Percentiles rank a stretch among this genome's conserved stretches.
These are phyloP conservation scores for Beauveria pseudobassiana DNA, from an alignment of 2,329 filamentous ascomycete genomes.

Conservation along the genomic window DNA sequence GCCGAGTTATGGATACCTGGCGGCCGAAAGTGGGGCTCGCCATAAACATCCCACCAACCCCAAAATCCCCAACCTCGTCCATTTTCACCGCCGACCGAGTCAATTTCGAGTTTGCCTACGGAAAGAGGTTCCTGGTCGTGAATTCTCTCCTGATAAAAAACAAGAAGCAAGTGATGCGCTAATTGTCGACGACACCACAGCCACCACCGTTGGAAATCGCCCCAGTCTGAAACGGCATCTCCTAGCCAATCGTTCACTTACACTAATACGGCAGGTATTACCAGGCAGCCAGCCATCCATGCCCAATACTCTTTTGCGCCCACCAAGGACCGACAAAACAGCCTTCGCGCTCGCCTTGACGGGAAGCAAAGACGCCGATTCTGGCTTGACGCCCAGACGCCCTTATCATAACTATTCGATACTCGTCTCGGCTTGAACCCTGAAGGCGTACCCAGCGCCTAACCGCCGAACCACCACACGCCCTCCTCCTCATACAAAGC, in stretches of 20 bases:
- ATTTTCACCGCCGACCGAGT: background rate
- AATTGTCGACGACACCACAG: too few species aligned
- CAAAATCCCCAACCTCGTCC: conserved; percentile 1
- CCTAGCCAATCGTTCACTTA: too few species aligned
- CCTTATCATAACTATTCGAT: too few species aligned
- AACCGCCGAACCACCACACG: background rate
- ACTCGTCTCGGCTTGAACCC: background rate
- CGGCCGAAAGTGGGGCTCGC: background rate
- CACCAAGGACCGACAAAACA: too few species aligned
- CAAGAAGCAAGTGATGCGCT: too few species aligned
- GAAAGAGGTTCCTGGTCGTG: background rate
- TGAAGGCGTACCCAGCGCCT: background rate
- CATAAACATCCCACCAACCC: too few species aligned
- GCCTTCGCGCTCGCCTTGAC: background rate
- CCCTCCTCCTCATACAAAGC: background rate
- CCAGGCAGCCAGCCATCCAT: too few species aligned
- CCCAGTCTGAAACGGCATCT: too few species aligned
- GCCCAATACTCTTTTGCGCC: too few species aligned
- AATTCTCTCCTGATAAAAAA: background rate
- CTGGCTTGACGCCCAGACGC: too few species aligned
- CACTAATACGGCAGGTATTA: too few species aligned
- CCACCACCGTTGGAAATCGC: too few species aligned
- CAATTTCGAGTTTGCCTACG: background rate
- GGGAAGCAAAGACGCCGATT: background rate
- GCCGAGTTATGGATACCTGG: background rate